phyloP scores from a whole-genome alignment of 129 eudicot genomes.

The Erigeron canadensis region DNA sequence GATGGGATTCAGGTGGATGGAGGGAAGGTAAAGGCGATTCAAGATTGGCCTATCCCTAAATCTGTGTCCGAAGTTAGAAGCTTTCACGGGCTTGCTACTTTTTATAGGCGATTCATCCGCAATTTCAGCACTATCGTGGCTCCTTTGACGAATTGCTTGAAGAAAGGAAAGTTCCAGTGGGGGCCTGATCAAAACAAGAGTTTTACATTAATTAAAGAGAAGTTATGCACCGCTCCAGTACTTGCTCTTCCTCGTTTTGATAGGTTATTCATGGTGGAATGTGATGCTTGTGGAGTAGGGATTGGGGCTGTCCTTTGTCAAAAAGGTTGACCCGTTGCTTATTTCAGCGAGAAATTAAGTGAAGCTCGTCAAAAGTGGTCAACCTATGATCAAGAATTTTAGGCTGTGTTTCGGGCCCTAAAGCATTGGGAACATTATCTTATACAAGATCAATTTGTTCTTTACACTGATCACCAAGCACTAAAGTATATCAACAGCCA shows the following conservation, averaged over 20 bases:
- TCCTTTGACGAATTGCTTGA: too few species aligned
- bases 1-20: too few species aligned
- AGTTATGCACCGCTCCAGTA: not conserved
- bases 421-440: not conserved
- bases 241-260: not conserved
- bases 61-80: not conserved
- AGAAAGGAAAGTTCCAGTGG: not conserved
- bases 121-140: too few species aligned
- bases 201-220: not conserved
- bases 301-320: not conserved
- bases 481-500: not conserved
- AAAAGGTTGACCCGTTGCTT: not conserved
- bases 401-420: not conserved
- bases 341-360: not conserved
- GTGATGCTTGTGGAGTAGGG: too few species aligned
- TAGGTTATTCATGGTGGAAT: too few species aligned
- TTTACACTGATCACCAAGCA: not conserved
- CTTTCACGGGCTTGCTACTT: not conserved
- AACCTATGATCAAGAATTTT: not conserved
- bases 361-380: not conserved
- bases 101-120: not conserved
- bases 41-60: not conserved
- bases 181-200: not conserved
- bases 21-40: not conserved
- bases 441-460: not conserved